Evolutionary conservation across 768 basidiomycete species (phyloP).

Genomic region (Boletus insuetus): DNA sequence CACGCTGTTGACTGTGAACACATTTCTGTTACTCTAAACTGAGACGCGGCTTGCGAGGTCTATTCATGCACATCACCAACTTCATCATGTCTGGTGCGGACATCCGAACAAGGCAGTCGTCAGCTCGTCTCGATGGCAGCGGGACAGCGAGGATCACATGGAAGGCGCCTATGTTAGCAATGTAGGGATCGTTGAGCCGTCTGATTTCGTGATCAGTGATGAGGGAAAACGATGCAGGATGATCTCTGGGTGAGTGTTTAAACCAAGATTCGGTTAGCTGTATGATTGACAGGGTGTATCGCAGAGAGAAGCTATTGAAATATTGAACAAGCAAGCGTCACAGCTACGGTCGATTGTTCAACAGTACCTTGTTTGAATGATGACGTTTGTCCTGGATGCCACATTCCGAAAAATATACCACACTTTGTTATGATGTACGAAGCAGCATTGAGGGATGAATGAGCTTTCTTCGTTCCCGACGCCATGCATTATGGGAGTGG

Average conservation of each 20-base stretch:
- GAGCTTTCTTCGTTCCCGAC: too few relatives aligned
- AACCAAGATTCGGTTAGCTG: too few relatives aligned
- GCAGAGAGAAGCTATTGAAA: conserved; percentile 22
- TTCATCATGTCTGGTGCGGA: conserved; percentile 14
- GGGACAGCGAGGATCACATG: conserved; percentile 19
- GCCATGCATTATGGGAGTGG: too few relatives aligned
- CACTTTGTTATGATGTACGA: too few relatives aligned
- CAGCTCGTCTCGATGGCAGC: conserved; percentile 32
- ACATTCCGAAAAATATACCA: too few relatives aligned
- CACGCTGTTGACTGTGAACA: conserved; percentile 24
- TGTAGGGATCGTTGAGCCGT: conserved; percentile 20
- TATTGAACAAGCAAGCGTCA: conserved; percentile 11
- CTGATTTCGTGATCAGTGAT: conserved; percentile 33
- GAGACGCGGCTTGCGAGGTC: conserved; percentile 1
- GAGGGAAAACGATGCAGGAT: conserved; percentile 30
- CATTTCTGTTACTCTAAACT: conserved; percentile 30
- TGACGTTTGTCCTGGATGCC: too few relatives aligned
- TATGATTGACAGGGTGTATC: not conserved
- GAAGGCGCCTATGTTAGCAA: conserved; percentile 20
- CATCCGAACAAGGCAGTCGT: conserved; percentile 34
- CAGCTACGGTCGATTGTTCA: conserved; percentile 14
- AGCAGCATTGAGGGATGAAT: too few relatives aligned
- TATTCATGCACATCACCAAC: not conserved
- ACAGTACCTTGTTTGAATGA: conserved; percentile 5
- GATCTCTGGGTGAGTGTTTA: conserved; percentile 32